phyloP scores from a whole-genome alignment of 768 basidiomycete species.

The Termitomyces sp. region DNA sequence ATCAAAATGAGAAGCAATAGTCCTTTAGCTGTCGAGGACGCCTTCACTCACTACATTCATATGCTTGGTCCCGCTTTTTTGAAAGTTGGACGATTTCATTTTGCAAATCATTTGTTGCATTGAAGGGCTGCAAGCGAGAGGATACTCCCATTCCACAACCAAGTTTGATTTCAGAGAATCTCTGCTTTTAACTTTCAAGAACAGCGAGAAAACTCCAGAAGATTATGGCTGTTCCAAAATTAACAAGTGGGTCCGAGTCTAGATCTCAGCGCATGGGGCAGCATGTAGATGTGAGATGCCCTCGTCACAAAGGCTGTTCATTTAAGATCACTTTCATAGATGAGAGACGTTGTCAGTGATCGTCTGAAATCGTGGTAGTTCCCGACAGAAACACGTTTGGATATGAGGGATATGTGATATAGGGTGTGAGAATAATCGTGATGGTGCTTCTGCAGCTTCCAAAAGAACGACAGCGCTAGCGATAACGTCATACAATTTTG shows the following conservation, averaged over 20 bases:
- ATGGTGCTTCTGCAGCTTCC: too few species aligned
- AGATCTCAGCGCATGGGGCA: too few species aligned
- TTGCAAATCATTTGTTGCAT: not conserved
- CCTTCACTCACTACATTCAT: not conserved
- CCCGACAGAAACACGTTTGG: not conserved
- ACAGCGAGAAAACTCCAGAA: not conserved
- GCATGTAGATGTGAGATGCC: too few species aligned
- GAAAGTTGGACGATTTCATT: not conserved
- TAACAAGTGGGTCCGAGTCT: not conserved
- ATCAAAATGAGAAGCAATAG: not conserved
- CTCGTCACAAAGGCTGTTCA: not conserved
- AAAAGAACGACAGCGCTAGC: too few species aligned
- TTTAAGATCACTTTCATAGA: not conserved
- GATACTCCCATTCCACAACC: not conserved
- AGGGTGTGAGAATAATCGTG: not conserved
- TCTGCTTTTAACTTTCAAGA: too few species aligned
- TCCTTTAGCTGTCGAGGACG: not conserved
- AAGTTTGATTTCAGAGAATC: not conserved
- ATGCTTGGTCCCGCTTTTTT: not conserved
- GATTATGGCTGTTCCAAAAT: too few species aligned
- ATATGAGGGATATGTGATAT: not conserved
- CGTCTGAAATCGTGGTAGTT: not conserved
- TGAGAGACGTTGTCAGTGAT: not conserved
- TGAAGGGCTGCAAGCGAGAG: not conserved
- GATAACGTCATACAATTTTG: too few species aligned